phyloP scores from a whole-genome alignment of 371 early-diverging fungal species.

The Cokeromyces recurvatus region DNA sequence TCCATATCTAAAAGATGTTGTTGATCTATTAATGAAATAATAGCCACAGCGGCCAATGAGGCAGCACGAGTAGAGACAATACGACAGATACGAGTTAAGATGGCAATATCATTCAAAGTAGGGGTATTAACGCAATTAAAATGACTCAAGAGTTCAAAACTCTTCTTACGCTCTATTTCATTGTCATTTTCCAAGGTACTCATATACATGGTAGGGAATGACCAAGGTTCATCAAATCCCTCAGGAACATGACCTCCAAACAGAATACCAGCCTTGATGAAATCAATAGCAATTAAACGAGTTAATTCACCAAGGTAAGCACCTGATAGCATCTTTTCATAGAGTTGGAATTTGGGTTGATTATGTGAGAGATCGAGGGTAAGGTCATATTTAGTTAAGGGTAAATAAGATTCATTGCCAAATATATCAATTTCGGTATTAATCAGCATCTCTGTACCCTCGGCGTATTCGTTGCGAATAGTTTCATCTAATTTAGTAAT shows the following conservation, averaged over 20 bases:
- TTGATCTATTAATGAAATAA: slow-evolving; percentile 35
- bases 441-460: slow-evolving; percentile 73
- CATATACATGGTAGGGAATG: slow-evolving; percentile 81
- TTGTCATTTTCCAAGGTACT: slow-evolving; percentile 30
- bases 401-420: slow-evolving; percentile 65
- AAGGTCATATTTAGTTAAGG: slow-evolving; percentile 78
- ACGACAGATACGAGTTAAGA: slow-evolving; percentile 27
- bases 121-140: slow-evolving; percentile 22
- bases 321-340: slow-evolving; percentile 93
- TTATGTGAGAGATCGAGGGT: slow-evolving; percentile 67
- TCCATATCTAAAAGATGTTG: slow-evolving; percentile 10
- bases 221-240: slow-evolving; percentile 53
- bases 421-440: slow-evolving; percentile 85
- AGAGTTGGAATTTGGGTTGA: slow-evolving; percentile 78
- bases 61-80: slow-evolving; percentile 38
- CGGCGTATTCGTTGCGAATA: slow-evolving; percentile 15
- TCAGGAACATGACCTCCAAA: slow-evolving; percentile 62
- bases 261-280: slow-evolving; percentile 58
- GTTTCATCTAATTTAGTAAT: slow-evolving; percentile 22
- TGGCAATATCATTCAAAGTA: slow-evolving; percentile 31
- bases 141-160: slow-evolving; percentile 17
- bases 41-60: slow-evolving; percentile 34
- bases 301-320: slow-evolving; percentile 89
- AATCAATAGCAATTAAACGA: slow-evolving; percentile 70
- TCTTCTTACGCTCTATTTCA: slow-evolving; percentile 15